Evolutionary conservation across 129 eudicot genomes (phyloP), one percentile per base, ranked within the genome.

Genomic region (Erigeron canadensis): DNA sequence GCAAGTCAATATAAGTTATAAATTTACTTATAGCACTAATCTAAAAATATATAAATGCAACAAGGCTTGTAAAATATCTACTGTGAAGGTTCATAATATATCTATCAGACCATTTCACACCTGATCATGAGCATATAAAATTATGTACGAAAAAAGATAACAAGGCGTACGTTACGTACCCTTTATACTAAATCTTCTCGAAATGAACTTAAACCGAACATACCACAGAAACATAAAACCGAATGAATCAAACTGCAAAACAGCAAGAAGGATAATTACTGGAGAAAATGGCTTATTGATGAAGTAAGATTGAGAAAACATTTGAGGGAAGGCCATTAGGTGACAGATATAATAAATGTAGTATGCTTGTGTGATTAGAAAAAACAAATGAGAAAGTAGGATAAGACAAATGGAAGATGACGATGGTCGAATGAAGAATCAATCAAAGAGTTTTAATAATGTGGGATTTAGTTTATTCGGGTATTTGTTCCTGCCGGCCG

Each of bases 401-500:
- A 68, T 47, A 72, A 51, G 81, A 65, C 82, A 77, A 74, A 77
- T 77, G 80, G 72, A 77, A 68, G 69, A 62, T 17, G 73, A 82
- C 80, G 73, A 3, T 43, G 4, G 63, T 9, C 59, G 67, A 28
- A 38, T 63, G 22, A 78, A 50, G 73, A 28, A 55, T 65, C 34
- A 65, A 28, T 28, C 34, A 28, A n/a, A n/a, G n/a, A n/a, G n/a
- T n/a, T n/a, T n/a, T n/a, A n/a, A 28, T 9, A 16, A 55, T 54
- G 6, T 5, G 19, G 40, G n/a, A 40, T 58, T 75, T 65, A 23
- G 67, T 57, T 67, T 67, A 75, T 66, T 66, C 12, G 50, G 60
- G 48, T 45, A 34, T 61, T 16, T 10, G 5, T 78, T 77, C 82
- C 82, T 78, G 82, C 82, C 82, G 82, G 82, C 82, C 58, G 2